A percentile compares a stretch with the other conserved stretches of the same genome.
Conservation (phyloP, 345 rosid genomes). For the Lepidium aucheri region DNA sequence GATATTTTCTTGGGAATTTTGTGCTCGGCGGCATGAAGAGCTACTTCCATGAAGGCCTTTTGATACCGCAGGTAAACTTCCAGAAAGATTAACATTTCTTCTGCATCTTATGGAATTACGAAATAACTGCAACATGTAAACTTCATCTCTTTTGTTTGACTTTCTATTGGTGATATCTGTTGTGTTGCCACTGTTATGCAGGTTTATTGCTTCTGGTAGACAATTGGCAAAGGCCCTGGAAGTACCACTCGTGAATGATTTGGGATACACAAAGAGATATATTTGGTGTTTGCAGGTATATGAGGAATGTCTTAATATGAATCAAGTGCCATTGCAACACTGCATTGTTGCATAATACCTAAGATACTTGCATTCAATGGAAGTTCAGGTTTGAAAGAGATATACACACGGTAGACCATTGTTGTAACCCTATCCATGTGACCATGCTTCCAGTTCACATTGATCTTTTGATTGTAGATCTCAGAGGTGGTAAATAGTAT, state of each 20-base stretch:
- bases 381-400: too few species aligned
- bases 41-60: slow-evolving; percentile 83
- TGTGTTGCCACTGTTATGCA: slow-evolving; percentile 22
- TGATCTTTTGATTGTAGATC: slow-evolving; percentile 25
- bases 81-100: not conserved
- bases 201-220: slow-evolving; percentile 96
- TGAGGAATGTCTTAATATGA: too few species aligned
- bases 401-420: too few species aligned
- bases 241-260: slow-evolving; percentile 95
- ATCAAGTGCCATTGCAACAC: too few species aligned
- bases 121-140: slow-evolving; percentile 79
- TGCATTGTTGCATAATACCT: too few species aligned
- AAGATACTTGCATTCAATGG: too few species aligned
- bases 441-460: not conserved
- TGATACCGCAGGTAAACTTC: slow-evolving; percentile 65
- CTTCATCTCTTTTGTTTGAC: not conserved
- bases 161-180: not conserved
- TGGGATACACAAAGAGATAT: not conserved
- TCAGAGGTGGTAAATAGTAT: slow-evolving; percentile 94
- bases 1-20: slow-evolving; percentile 97
- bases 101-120: slow-evolving; percentile 43
- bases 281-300: too few species aligned
- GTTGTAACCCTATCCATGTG: not conserved
- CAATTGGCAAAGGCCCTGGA: slow-evolving; percentile 96
- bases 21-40: slow-evolving; percentile 87